Conservation (phyloP, 352 stramenopile genomes). For the Pythium biforme region DNA sequence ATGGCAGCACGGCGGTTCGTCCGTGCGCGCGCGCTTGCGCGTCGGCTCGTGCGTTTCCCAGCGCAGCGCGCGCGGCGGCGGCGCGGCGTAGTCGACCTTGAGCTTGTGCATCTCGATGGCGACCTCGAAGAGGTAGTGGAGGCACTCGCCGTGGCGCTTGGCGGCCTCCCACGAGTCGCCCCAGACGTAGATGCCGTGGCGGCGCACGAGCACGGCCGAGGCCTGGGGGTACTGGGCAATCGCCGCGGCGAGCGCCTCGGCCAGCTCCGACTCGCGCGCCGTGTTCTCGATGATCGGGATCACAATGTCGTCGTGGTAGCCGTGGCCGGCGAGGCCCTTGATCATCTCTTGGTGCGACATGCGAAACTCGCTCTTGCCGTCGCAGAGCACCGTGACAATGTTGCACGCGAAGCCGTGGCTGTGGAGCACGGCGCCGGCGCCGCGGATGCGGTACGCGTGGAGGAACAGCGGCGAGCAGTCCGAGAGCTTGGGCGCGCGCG, state of each 20-base stretch:
- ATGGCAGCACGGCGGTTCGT: slow-evolving; percentile 14
- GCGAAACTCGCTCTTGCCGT: slow-evolving; percentile 75
- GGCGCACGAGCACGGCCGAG: slow-evolving; percentile 92
- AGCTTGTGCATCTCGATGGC: slow-evolving; percentile 90
- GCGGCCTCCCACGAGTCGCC: slow-evolving; percentile 94
- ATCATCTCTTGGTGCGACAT: slow-evolving; percentile 98
- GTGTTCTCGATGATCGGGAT: slow-evolving; percentile 97
- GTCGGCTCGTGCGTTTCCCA: slow-evolving; percentile 38
- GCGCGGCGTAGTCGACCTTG: slow-evolving; percentile 66
- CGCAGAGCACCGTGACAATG: slow-evolving; percentile 89
- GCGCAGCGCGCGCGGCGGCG: slow-evolving; percentile 18
- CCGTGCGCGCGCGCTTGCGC: slow-evolving; percentile 37
- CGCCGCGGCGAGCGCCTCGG: slow-evolving; percentile 82
- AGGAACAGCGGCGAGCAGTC: slow-evolving; percentile 95
- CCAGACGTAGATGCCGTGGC: slow-evolving; percentile 97
- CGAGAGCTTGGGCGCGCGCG: slow-evolving; percentile 73
- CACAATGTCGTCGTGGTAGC: slow-evolving; percentile 91
- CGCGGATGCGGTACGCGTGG: slow-evolving; percentile 87
- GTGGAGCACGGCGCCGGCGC: slow-evolving; percentile 73
- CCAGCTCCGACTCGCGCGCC: slow-evolving; percentile 90
- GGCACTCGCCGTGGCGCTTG: slow-evolving; percentile 95
- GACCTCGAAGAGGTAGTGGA: slow-evolving; percentile 96
- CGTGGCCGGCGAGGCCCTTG: slow-evolving; percentile 93
- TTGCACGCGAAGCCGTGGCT: slow-evolving; percentile 86
- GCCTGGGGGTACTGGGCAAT: slow-evolving; percentile 88